Conservation (phyloP, 192 early-diverging fungal species). For the Entomortierella parvispora region DNA sequence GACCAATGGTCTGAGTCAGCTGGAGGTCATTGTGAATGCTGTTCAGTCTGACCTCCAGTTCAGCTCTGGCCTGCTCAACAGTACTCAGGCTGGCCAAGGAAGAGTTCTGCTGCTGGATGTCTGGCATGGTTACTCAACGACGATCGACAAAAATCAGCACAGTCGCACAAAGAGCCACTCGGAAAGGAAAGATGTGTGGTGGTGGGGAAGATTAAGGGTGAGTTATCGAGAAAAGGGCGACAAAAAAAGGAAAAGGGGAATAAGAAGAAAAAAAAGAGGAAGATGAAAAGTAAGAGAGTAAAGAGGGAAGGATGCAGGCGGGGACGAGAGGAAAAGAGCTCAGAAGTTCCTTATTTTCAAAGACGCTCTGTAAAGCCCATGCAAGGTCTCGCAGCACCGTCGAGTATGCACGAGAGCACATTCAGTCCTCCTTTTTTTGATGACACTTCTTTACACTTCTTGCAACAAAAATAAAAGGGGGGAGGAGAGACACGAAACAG, state of each 20-base stretch:
- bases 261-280: neutral
- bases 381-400: no score
- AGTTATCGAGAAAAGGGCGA: no score
- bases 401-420: no score
- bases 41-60: constrained; percentile 35
- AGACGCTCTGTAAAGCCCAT: no score
- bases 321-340: neutral
- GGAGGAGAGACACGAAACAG: no score
- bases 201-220: neutral
- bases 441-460: no score
- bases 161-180: no score
- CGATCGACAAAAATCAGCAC: no score
- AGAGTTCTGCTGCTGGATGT: neutral
- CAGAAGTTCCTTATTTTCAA: neutral
- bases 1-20: constrained; percentile 42
- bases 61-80: constrained; percentile 33
- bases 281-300: neutral
- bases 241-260: neutral
- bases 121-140: neutral
- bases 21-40: constrained; percentile 48
- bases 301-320: neutral
- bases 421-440: no score
- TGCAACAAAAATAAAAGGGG: no score
- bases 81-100: constrained; percentile 25
- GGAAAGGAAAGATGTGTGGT: neutral